Conservation (phyloP, 495 filamentous ascomycete species). For the Lasiosphaeria miniovina region DNA sequence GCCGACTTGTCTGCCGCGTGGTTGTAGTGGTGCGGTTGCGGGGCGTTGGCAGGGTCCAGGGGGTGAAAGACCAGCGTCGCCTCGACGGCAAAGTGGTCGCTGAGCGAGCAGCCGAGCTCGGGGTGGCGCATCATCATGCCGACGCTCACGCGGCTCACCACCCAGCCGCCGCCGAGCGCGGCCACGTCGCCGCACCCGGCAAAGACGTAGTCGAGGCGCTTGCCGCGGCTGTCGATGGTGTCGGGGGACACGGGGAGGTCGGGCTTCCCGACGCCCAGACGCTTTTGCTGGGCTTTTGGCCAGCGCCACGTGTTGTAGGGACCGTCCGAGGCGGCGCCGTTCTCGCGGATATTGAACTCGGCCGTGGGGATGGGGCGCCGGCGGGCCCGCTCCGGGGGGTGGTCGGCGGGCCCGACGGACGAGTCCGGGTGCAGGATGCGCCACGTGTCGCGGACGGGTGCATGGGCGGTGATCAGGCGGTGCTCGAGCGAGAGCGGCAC, state of each 20-base stretch:
- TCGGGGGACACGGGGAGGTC: conserved; percentile 53
- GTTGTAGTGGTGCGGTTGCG: neutral
- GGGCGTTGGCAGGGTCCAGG: neutral
- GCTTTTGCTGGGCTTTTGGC: conserved; percentile 59
- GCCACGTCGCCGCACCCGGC: conserved; percentile 31
- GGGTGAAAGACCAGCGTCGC: conserved; percentile 54
- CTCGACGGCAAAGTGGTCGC: conserved; percentile 89
- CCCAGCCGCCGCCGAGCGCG: conserved; percentile 51
- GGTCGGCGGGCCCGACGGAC: conserved; percentile 65
- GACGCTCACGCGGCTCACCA: conserved; percentile 63
- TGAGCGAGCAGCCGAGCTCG: conserved; percentile 74
- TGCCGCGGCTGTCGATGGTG: conserved; percentile 65
- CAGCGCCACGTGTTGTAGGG: conserved; percentile 92
- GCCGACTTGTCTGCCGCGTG: conserved; percentile 2
- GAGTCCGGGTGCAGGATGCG: conserved; percentile 73
- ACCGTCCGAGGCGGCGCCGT: conserved; percentile 85
- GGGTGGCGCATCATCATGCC: conserved; percentile 85
- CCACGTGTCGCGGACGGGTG: conserved; percentile 82
- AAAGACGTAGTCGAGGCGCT: conserved; percentile 96
- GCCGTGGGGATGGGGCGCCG: conserved; percentile 61
- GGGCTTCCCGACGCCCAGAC: conserved; percentile 47
- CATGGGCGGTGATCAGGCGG: conserved; percentile 72
- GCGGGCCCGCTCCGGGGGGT: conserved; percentile 59
- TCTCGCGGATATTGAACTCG: conserved; percentile 69
- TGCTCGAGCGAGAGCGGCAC: conserved; percentile 83